Conservation (phyloP, 1,284 basidiomycete species). For the Pholiota adiposa region DNA sequence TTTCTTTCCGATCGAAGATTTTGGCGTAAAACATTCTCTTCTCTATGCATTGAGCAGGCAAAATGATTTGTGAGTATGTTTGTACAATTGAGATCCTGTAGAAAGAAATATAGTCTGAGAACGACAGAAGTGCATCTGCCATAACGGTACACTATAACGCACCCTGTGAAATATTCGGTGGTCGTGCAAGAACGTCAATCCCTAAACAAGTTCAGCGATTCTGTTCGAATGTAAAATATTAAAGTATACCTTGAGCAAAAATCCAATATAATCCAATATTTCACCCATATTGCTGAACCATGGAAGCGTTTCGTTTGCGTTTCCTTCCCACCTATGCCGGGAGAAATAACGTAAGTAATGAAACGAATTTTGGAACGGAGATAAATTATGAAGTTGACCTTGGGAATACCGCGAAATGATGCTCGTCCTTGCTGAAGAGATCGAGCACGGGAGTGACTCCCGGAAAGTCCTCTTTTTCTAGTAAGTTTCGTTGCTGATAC, state of each 20-base stretch:
- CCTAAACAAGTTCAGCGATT: slow-evolving; percentile 11
- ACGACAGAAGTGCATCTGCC: too few relatives aligned
- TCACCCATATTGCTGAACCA: background rate
- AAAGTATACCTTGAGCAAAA: slow-evolving; percentile 7
- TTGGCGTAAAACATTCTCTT: background rate
- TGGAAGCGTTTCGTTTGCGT: background rate
- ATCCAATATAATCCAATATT: slow-evolving; percentile 8
- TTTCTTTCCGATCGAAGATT: slow-evolving; percentile 11
- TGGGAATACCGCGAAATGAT: slow-evolving; percentile 27
- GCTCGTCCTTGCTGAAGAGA: slow-evolving; percentile 15
- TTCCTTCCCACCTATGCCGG: background rate
- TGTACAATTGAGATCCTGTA: slow-evolving; percentile 16
- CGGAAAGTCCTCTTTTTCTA: background rate
- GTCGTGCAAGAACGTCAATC: slow-evolving; percentile 21
- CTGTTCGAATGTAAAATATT: background rate
- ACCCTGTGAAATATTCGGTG: slow-evolving; percentile 26
- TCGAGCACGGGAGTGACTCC: slow-evolving; percentile 24
- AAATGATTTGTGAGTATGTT: slow-evolving; percentile 25
- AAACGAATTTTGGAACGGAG: too few relatives aligned
- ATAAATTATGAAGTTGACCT: too few relatives aligned
- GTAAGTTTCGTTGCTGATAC: background rate
- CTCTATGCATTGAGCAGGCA: background rate
- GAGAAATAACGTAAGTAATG: too few relatives aligned
- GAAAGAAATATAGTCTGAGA: too few relatives aligned
- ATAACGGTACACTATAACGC: background rate